Evolutionary conservation across 768 basidiomycete genomes (phyloP), one percentile per base, ranked within the genome.

Genomic region (Gloeopeniophorella convolvens): DNA sequence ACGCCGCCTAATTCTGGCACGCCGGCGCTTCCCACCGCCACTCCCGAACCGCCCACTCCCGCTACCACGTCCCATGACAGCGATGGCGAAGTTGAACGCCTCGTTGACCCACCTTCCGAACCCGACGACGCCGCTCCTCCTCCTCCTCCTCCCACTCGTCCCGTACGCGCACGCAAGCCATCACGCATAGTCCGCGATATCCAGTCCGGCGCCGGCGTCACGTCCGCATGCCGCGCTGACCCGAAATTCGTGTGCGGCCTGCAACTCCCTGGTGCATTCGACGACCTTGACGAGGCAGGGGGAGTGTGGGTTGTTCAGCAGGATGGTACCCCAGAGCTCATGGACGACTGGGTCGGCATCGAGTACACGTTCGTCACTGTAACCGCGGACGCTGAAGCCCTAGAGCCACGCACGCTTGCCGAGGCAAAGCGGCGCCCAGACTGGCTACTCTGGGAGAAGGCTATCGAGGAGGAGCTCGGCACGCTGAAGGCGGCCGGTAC

Each of bases 391-490:
- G 34, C 45, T 3, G 34, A 36, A 23, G 45, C 20, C 5, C 34
- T 26, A 5, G 35, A 47, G 3, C 45, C 35, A 15, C 18, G 16
- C 13, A 45, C 43, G 18, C 26, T 55, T 26, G 35, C 54, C 26
- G 50, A 70, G 56, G 58, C 64, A 46, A 49, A 60, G 55, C 4
- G 47, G 35, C 55, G 45, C 13, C 46, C 65, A 28, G 62, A 67
- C 24, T 57, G 60, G 59, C 50, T 48, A 3, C 41, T 55, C 16
- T 65, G 63, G 64, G 51, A 65, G 15, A 44, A 50, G 10, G 63
- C 61, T 0, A 60, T 65, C 21, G 21, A 54, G 0, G 21, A 48
- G 4, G 60, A 67, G 46, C 42, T 66, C 3, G 45, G 51, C 2
- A 51, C 42, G 5, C 42, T 66, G 1, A 12, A 46, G 5, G 43